These are phyloP conservation scores for Cytospora piceae DNA, from an alignment of 2,329 filamentous ascomycete species.

Conservation along the genomic window DNA sequence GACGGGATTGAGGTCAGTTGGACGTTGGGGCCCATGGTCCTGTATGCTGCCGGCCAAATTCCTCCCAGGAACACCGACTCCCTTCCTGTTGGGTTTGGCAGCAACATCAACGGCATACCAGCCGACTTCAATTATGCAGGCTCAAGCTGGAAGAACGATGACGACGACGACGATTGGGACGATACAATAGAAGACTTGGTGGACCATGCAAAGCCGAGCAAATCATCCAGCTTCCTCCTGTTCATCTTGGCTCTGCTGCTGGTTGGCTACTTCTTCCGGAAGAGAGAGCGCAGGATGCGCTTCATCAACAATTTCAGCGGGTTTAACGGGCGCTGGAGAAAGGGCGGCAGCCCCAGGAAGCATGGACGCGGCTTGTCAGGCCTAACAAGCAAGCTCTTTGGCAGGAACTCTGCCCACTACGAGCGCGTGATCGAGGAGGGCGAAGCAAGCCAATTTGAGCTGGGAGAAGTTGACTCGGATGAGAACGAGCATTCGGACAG, in stretches of 20 bases:
- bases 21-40: constrained; percentile 94
- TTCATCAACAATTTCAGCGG: constrained; percentile 58
- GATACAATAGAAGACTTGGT: constrained; percentile 63
- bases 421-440: constrained; percentile 87
- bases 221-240: constrained; percentile 75
- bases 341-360: constrained; percentile 53
- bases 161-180: constrained; percentile 60
- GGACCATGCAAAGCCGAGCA: constrained; percentile 65
- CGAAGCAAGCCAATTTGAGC: constrained; percentile 74
- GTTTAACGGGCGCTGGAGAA: constrained; percentile 45
- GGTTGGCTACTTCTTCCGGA: constrained; percentile 74
- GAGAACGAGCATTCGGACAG: constrained; percentile 68
- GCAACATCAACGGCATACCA: constrained; percentile 71
- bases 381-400: constrained; percentile 68
- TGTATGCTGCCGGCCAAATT: constrained; percentile 91
- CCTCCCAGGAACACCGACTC: constrained; percentile 62
- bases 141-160: constrained; percentile 50
- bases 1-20: constrained; percentile 91
- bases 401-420: constrained; percentile 62
- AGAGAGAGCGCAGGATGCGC: constrained; percentile 72
- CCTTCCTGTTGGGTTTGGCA: constrained; percentile 89
- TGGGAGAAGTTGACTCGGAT: constrained; percentile 68
- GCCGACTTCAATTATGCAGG: constrained; percentile 84
- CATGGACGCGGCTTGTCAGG: constrained; percentile 50
- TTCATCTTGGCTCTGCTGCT: constrained; percentile 74